Conservation (phyloP, 1,139 yeast species). For the Debaryomycetaceae sp. region DNA sequence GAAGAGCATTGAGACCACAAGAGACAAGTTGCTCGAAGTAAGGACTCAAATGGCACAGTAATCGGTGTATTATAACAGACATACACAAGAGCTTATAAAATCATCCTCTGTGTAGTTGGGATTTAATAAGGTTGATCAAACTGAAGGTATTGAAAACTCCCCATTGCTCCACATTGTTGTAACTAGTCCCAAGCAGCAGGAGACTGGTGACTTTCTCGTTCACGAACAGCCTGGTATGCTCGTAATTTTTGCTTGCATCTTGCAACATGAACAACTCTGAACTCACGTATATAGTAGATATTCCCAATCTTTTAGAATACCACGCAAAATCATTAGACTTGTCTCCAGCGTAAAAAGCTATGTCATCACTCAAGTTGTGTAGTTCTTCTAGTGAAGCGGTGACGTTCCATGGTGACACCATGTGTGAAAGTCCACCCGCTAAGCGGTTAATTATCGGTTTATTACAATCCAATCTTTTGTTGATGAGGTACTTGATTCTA, state of each 20-base stretch:
- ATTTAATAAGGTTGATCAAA: constrained; percentile 62
- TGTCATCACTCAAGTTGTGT: constrained; percentile 75
- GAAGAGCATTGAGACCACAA: constrained; percentile 43
- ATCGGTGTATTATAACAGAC: background rate
- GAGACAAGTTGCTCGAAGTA: constrained; percentile 46
- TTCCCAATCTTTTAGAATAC: constrained; percentile 80
- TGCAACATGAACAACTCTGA: constrained; percentile 78
- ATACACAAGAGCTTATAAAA: background rate
- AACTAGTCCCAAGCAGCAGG: constrained; percentile 53
- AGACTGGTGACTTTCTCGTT: constrained; percentile 56
- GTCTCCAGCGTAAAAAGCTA: constrained; percentile 79
- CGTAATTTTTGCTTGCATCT: constrained; percentile 58
- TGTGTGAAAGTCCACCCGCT: constrained; percentile 48
- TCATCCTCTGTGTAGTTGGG: constrained; percentile 66
- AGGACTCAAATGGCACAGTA: constrained; percentile 23
- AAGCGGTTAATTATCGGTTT: constrained; percentile 45
- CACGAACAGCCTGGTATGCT: constrained; percentile 63
- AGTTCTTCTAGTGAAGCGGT: constrained; percentile 58
- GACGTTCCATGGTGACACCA: constrained; percentile 54
- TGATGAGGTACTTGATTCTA: constrained; percentile 51
- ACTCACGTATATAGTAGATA: constrained; percentile 68
- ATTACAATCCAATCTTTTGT: constrained; percentile 63
- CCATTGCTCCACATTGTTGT: constrained; percentile 72
- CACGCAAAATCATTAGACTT: constrained; percentile 82
- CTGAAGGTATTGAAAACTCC: constrained; percentile 65